Conservation (phyloP, 805 yeast genomes). For the Dipodascus albidus region DNA sequence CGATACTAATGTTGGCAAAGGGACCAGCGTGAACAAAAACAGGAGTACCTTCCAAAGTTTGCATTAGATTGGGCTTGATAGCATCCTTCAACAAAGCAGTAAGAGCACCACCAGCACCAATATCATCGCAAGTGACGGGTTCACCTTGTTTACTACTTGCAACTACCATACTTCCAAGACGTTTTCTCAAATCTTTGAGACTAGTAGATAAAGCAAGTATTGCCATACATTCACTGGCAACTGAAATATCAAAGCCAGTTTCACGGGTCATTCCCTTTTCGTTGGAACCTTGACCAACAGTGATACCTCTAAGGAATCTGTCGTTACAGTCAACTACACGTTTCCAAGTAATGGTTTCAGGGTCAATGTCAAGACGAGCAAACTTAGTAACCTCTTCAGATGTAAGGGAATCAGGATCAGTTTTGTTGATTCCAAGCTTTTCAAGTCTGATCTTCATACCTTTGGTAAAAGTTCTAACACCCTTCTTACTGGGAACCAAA, state of each 20-base stretch:
- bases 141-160: constrained; percentile 65
- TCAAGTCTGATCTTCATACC: constrained; percentile 67
- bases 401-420: constrained; percentile 71
- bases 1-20: constrained; percentile 93
- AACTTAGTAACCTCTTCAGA: constrained; percentile 62
- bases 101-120: constrained; percentile 92
- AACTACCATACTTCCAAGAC: constrained; percentile 84
- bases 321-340: constrained; percentile 94
- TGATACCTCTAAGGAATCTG: constrained; percentile 77
- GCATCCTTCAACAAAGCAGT: constrained; percentile 94
- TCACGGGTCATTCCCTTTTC: constrained; percentile 80
- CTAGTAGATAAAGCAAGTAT: constrained; percentile 75
- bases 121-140: constrained; percentile 87
- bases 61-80: constrained; percentile 93
- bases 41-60: constrained; percentile 94
- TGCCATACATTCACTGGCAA: constrained; percentile 95
- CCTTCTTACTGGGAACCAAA: constrained; percentile 78
- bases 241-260: constrained; percentile 93
- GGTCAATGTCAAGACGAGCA: constrained; percentile 81
- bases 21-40: constrained; percentile 98
- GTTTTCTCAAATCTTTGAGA: constrained; percentile 70
- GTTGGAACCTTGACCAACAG: constrained; percentile 85
- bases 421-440: constrained; percentile 71
- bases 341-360: constrained; percentile 79
- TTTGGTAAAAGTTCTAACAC: constrained; percentile 63